Evolutionary conservation across 768 basidiomycete genomes (phyloP), one percentile per base, ranked within the genome.

Genomic region (Glaciozyma martinii): DNA sequence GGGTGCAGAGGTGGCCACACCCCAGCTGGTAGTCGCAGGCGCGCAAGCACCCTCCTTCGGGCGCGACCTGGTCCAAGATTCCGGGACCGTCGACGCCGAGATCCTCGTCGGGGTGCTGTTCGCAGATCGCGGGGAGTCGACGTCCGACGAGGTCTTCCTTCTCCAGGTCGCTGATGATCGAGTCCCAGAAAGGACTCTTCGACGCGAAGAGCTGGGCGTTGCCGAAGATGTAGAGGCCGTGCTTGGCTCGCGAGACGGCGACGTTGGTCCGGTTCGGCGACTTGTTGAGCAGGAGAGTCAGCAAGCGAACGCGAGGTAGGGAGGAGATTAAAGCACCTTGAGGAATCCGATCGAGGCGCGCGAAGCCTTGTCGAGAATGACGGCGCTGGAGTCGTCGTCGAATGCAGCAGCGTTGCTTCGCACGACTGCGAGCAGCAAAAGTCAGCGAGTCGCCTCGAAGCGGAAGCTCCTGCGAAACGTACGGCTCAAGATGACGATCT

Each of bases 171-270:
- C 84, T 79, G 2, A 86, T 75, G 19, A 87, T 78, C 0, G 74
- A 76, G 1, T 73, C 74, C 88, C 87, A 89, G 76, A 85, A 85
- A 15, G 72, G 58, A 63, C 81, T 83, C 62, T 76, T 78, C 21
- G 78, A 75, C 6, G 80, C 76, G 50, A 87, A 72, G 49, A 83
- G 81, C 0, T 79, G 74, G 0, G 85, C 82, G 60, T 88, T 87
- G 29, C 88, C 88, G 5, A 89, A 76, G 40, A 90, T 82, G 71
- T 80, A 89, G 3, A 90, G 76, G 13, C 62, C 88, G 65, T 89
- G 83, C 56, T 82, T 81, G 6, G 88, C 87, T 27, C 88, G 80
- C 27, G 87, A 88, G 6, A 89, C 74, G 0, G 88, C 86, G 49
- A 89, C 88, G 57, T 78, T 74, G 49, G 64, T 65, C 25, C 73